Percentiles rank a stretch among this genome's conserved stretches.
Evolutionary conservation across 2,329 filamentous ascomycete species (phyloP).

Genomic region (Fusarium sp.): DNA sequence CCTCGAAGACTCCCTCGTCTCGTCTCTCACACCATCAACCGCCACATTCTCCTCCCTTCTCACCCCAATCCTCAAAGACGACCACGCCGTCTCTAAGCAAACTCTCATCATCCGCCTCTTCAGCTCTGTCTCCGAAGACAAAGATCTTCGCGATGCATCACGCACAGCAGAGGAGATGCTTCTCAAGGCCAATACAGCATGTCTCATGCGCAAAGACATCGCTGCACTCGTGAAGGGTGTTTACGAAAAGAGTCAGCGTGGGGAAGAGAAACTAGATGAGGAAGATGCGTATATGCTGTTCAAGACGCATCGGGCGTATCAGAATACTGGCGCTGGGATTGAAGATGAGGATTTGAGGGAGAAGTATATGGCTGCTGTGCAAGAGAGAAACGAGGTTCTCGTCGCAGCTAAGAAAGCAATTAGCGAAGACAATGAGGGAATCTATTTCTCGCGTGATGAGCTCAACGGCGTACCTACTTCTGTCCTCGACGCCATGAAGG

Average conservation of each 20-base stretch:
- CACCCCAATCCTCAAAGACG: slow-evolving; percentile 38
- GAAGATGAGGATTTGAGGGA: slow-evolving; percentile 33
- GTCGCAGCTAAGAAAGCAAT: slow-evolving; percentile 42
- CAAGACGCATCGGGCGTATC: slow-evolving; percentile 44
- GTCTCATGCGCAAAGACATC: slow-evolving; percentile 44
- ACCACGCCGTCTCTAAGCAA: slow-evolving; percentile 31
- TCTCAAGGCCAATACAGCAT: slow-evolving; percentile 30
- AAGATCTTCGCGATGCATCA: slow-evolving; percentile 45
- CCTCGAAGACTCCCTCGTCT: slow-evolving; percentile 40
- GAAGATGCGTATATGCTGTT: slow-evolving; percentile 44
- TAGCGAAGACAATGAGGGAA: slow-evolving; percentile 43
- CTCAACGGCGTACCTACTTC: slow-evolving; percentile 40
- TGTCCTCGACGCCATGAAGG: slow-evolving; percentile 36
- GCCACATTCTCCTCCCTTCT: slow-evolving; percentile 42
- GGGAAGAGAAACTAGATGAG: slow-evolving; percentile 25
- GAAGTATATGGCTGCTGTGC: slow-evolving; percentile 36
- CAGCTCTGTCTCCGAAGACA: slow-evolving; percentile 42
- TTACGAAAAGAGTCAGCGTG: slow-evolving; percentile 24
- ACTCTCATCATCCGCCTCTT: slow-evolving; percentile 41
- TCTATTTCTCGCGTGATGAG: slow-evolving; percentile 35
- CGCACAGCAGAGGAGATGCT: slow-evolving; percentile 42
- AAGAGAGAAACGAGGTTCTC: slow-evolving; percentile 43
- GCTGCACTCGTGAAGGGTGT: slow-evolving; percentile 42
- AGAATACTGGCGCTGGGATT: slow-evolving; percentile 44
- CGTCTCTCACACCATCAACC: slow-evolving; percentile 25